A percentile compares a stretch with the other conserved stretches of the same genome.
Conservation (phyloP, 345 rosid genomes). For the Excoecaria cochinchinensis region DNA sequence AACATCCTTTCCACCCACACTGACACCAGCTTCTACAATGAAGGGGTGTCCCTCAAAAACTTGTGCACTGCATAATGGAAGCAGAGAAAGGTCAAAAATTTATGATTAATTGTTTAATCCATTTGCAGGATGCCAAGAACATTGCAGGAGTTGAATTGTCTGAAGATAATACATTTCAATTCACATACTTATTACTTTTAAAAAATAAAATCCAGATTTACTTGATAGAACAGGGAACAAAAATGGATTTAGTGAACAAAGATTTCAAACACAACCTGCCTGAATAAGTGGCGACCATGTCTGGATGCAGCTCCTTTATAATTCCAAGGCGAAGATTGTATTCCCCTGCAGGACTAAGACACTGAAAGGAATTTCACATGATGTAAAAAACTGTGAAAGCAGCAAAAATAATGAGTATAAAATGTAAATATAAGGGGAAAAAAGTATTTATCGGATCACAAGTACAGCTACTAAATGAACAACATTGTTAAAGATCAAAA, state of each 20-base stretch:
- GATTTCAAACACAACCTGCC: slow-evolving; percentile 70
- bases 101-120: neutral
- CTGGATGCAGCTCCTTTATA: slow-evolving; percentile 97
- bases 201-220: neutral
- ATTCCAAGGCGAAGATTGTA: slow-evolving; percentile 98
- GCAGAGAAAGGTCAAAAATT: slow-evolving; percentile 16
- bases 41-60: slow-evolving; percentile 98
- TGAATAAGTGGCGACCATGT: slow-evolving; percentile 93
- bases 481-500: slow-evolving; percentile 14
- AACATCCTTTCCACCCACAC: slow-evolving; percentile 93
- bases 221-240: neutral
- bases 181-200: neutral
- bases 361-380: slow-evolving; percentile 43
- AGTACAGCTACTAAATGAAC: neutral
- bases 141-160: slow-evolving; percentile 8
- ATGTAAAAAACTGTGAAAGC: neutral
- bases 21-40: slow-evolving; percentile 96
- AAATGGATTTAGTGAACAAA: slow-evolving; percentile 12
- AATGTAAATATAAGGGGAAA: neutral
- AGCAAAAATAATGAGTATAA: neutral
- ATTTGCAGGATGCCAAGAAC: neutral
- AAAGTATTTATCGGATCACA: neutral
- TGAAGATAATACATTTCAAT: neutral
- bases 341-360: slow-evolving; percentile 98
- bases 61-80: slow-evolving; percentile 71